phyloP scores from a whole-genome alignment of 768 basidiomycete genomes.

The Gymnopilus junonius region DNA sequence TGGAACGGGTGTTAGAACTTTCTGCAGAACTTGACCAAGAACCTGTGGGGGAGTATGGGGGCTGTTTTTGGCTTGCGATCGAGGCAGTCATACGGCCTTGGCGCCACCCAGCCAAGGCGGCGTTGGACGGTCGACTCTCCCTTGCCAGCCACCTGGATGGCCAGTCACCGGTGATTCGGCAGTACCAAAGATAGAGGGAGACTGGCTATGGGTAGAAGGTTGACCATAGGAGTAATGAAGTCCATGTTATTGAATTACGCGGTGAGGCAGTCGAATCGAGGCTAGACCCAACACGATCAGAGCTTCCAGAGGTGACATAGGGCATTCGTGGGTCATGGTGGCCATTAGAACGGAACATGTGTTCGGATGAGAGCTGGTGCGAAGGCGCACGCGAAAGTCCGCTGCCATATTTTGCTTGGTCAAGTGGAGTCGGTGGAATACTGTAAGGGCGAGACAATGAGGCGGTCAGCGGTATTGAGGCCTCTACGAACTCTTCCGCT shows the following conservation, averaged over 20 bases:
- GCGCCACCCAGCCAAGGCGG: conserved; percentile 17
- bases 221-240: conserved; percentile 27
- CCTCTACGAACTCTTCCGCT: conserved; percentile 36
- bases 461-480: conserved; percentile 26
- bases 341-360: conserved; percentile 29
- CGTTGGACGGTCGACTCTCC: conserved; percentile 13
- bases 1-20: conserved; percentile 12
- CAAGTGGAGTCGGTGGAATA: conserved; percentile 24
- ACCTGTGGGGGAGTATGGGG: conserved; percentile 18
- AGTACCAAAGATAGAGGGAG: conserved; percentile 22
- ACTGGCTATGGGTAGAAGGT: conserved; percentile 12
- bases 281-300: conserved; percentile 21
- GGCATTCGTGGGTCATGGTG: conserved; percentile 28
- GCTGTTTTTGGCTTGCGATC: conserved; percentile 15
- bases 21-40: conserved; percentile 22
- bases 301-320: conserved; percentile 19
- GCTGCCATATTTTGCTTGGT: conserved; percentile 31
- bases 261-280: conserved; percentile 22
- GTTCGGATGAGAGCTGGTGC: conserved; percentile 26
- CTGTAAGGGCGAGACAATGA: conserved; percentile 29
- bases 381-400: conserved; percentile 28
- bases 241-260: conserved; percentile 17
- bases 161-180: conserved; percentile 11
- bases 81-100: conserved; percentile 17
- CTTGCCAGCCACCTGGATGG: conserved; percentile 25